Percentiles rank a stretch among this genome's conserved stretches.
Evolutionary conservation across 345 rosid species (phyloP).

Genomic region (Aurinia saxatilis): DNA sequence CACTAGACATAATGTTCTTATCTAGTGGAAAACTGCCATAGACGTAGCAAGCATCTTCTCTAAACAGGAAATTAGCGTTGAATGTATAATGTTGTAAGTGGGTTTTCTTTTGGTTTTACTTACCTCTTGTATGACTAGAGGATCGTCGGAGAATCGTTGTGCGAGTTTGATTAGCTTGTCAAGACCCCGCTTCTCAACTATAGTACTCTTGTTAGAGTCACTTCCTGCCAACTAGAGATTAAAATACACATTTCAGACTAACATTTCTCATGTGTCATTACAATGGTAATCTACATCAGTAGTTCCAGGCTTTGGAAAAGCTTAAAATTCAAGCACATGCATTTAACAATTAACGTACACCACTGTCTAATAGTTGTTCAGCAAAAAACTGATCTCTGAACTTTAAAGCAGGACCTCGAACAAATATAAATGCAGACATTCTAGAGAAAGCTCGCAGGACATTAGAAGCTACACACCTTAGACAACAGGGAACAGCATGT

Average conservation of each 20-base stretch:
- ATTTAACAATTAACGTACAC: not conserved
- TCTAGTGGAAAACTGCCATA: not conserved
- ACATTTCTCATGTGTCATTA: not conserved
- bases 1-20: not conserved
- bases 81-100: not conserved
- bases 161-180: constrained; percentile 61
- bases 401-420: not conserved
- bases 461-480: constrained; percentile 44
- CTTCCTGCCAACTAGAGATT: constrained; percentile 80
- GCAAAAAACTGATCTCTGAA: not conserved
- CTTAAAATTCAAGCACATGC: not conserved
- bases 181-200: constrained; percentile 74
- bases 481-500: constrained; percentile 73
- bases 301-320: not conserved
- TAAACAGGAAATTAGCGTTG: not conserved
- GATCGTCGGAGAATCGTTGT: constrained; percentile 67
- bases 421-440: not conserved
- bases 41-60: not conserved
- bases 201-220: constrained; percentile 71
- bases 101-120: constrained; percentile 6
- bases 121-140: constrained; percentile 86
- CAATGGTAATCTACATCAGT: not conserved
- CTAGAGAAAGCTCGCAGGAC: not conserved
- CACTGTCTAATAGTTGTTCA: not conserved
- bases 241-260: constrained; percentile 21